phyloP scores from a whole-genome alignment of 2,329 filamentous ascomycete species.

The Cercospora nicotianae region DNA sequence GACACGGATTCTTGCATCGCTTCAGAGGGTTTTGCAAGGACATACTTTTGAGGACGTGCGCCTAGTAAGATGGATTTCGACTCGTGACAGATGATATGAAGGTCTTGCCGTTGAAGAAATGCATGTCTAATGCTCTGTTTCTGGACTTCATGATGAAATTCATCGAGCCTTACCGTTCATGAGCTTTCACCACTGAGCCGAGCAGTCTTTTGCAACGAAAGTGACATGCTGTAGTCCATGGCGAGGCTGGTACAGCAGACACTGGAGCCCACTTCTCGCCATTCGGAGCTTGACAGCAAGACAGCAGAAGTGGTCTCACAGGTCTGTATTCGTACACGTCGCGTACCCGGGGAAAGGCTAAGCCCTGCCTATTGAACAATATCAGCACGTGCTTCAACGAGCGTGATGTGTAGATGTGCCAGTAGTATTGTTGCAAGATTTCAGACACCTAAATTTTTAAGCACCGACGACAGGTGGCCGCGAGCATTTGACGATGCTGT shows the following conservation, averaged over 20 bases:
- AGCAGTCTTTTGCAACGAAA: neutral
- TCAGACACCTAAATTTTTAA: constrained; percentile 45
- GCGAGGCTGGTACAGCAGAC: neutral
- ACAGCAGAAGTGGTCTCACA: no score
- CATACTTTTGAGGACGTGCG: neutral
- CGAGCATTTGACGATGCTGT: constrained; percentile 48
- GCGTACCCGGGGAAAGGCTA: neutral
- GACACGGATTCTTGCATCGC: neutral
- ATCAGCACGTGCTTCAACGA: neutral
- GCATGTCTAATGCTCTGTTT: neutral
- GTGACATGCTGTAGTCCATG: neutral
- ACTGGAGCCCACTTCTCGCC: neutral
- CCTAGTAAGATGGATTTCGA: neutral
- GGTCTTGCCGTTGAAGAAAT: neutral
- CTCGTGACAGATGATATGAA: neutral
- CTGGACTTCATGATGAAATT: neutral
- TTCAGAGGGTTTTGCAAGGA: neutral
- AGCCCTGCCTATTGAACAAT: neutral
- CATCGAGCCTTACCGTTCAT: neutral
- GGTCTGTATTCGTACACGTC: no score
- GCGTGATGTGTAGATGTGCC: neutral
- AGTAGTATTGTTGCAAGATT: neutral
- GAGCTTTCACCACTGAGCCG: neutral
- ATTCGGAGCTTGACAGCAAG: neutral
- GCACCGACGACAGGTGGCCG: constrained; percentile 46